Evolutionary conservation across 2,329 filamentous ascomycete species (phyloP), one percentile per base, ranked within the genome.

Genomic region (Byssothecium circinans): DNA sequence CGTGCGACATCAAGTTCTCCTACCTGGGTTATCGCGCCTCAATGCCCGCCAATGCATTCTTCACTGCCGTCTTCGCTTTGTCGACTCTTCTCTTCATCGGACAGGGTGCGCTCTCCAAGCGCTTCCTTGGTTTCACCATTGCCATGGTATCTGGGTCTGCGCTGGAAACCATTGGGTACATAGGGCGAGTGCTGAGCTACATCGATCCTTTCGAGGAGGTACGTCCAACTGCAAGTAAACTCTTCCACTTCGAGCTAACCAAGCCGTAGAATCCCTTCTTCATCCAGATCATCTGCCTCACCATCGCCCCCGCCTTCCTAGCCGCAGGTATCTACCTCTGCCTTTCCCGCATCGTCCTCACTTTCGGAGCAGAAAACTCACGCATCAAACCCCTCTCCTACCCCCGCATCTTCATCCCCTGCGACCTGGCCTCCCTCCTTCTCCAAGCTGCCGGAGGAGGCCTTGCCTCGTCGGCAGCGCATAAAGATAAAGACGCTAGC

Each of bases 281-380:
- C 63, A 77, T 86, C n/a, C 82, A 88, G 62, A 85, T 86, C 53
- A 78, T 81, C 50, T 84, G 81, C 66, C 74, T 87, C 41, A 81
- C 78, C 56, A 78, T 78, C 36, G 77, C 72, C 0, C 65, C 65
- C 8, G 79, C 81, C 45, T 83, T 81, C 65, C 77, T 80, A 58
- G 77, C 81, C 22, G 85, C 84, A 0, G 82, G 82, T 49, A 83
- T 88, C 61, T 88, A 88, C 64, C 78, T 87, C 44, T 85, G 81
- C 23, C 75, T 86, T 23, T 71, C 71, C 2, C 67, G 67, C 36
- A 71, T 72, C 47, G 70, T 75, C 47, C 56, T 63, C 30, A 70
- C 65, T 41, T 73, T 74, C 54, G 74, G 65, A 27, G 45, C 61
- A 10, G 52, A 69, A 35, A 69, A 73, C 50, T 76, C 74, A 6